A percentile compares a stretch with the other conserved stretches of the same genome.
These are phyloP conservation scores for Xylaria sp. DNA, from an alignment of 2,329 filamentous ascomycete species.

Conservation along the genomic window DNA sequence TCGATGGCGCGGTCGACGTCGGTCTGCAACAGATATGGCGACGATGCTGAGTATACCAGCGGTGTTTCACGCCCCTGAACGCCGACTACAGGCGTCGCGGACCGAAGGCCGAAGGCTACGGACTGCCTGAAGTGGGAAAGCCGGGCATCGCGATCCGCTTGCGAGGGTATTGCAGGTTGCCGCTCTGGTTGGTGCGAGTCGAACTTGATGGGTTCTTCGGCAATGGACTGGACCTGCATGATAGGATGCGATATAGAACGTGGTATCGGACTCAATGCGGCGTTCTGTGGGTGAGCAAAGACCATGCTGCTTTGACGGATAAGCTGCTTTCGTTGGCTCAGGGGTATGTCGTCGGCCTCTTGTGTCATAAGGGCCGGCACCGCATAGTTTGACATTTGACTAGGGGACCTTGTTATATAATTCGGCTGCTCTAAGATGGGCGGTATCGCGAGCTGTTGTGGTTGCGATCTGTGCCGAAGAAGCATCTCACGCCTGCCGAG, in stretches of 20 bases:
- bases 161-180: constrained; percentile 38
- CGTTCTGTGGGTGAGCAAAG: constrained; percentile 17
- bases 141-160: constrained; percentile 48
- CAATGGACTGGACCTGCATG: constrained; percentile 21
- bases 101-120: constrained; percentile 56
- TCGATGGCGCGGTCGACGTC: constrained; percentile 47
- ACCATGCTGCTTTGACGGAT: constrained; percentile 50
- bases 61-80: constrained; percentile 37
- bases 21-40: constrained; percentile 30
- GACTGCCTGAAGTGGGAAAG: constrained; percentile 64
- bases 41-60: constrained; percentile 30
- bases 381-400: constrained; percentile 39
- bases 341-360: constrained; percentile 63
- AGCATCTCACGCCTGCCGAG: constrained; percentile 52
- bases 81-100: constrained; percentile 34
- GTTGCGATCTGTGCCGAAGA: constrained; percentile 47
- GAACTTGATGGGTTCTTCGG: constrained; percentile 38
- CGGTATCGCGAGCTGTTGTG: constrained; percentile 31
- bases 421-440: constrained; percentile 26
- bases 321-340: constrained; percentile 60
- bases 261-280: constrained; percentile 3
- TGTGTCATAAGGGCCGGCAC: constrained; percentile 29
- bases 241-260: constrained; percentile 7
- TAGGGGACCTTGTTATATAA: constrained; percentile 27
- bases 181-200: constrained; percentile 53